phyloP scores from a whole-genome alignment of 179 eudicot genomes.

The Camellia oleifera region DNA sequence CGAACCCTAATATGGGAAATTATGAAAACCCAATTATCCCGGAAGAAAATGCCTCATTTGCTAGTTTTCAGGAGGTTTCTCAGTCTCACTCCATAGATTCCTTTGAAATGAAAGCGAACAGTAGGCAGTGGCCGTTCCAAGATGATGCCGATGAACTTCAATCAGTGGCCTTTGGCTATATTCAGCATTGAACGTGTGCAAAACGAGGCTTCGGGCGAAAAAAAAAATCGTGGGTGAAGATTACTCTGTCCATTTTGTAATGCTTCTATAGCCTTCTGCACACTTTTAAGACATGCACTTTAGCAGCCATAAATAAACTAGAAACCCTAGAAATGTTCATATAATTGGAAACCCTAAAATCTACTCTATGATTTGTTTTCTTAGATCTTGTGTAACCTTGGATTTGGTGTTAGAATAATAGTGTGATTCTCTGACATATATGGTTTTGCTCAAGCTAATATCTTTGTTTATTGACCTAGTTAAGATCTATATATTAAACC shows the following conservation, averaged over 20 bases:
- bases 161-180: slow-evolving; percentile 64
- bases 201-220: not conserved
- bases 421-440: slow-evolving; percentile 1
- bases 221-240: slow-evolving; percentile 9
- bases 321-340: slow-evolving; percentile 35
- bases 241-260: slow-evolving; percentile 23
- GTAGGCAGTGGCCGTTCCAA: slow-evolving; percentile 47
- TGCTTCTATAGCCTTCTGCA: slow-evolving; percentile 1
- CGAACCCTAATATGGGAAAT: slow-evolving; percentile 15
- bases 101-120: slow-evolving; percentile 31
- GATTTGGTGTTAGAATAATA: slow-evolving; percentile 17
- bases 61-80: slow-evolving; percentile 51
- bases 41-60: slow-evolving; percentile 50
- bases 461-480: slow-evolving; percentile 17
- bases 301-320: slow-evolving; percentile 20
- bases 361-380: slow-evolving; percentile 12
- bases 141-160: slow-evolving; percentile 63
- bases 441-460: slow-evolving; percentile 12
- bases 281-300: slow-evolving; percentile 16
- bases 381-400: slow-evolving; percentile 24
- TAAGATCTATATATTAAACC: slow-evolving; percentile 7
- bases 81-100: slow-evolving; percentile 44
- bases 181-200: slow-evolving; percentile 33
- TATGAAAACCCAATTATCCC: slow-evolving; percentile 21
- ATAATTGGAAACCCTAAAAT: slow-evolving; percentile 12